Base-by-base conservation (phyloP, 148 eudicot species). In the Heliamphora exappendiculata region DNA sequence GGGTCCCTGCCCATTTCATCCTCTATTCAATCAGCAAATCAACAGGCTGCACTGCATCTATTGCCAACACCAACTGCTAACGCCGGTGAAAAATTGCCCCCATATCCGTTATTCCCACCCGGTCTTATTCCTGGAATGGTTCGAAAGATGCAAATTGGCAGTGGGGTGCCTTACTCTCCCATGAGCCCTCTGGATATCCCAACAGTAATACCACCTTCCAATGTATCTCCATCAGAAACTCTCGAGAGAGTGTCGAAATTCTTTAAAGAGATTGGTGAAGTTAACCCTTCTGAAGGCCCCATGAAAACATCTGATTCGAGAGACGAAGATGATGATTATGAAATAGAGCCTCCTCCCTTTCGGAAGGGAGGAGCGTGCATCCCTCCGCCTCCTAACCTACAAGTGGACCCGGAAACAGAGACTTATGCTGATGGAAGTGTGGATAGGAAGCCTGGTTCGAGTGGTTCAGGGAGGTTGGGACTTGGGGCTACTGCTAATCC, bases 61-160 rank as follows among this genome's bases (percentile, higher is more conserved):
- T 59, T 82, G 36, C 85, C 86, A 62, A 75, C 82, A 50, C 73
- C 86, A 60, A 45, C 83, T 42, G 76, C 81, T 37, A 84, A 73
- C 69, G 36, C 73, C 8, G 88, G 85, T 39, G 98, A 92, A 60
- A 94, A 90, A 75, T 72, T 87, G 49, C 92, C 97, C 0, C 91
- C 94, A 24, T 92, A 95, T 78, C 98, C 98, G 41, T 80, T 95
- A 75, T 95, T 95, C 78, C 99, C 99, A 14, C 99, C 99, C 19
- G 97, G 97, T 54, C 94, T 95, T 51, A 92, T 95, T 42, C 99
- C 99, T 0, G 96, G 99, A 75, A 92, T 95, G 99, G 97, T 95
- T 7, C 80, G 85, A 41, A 95, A 95, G 67, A 91, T 89, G 89
- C 98, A 95, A 82, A 87, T 95, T 44, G 97, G 97, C 28, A 95